phyloP scores from a whole-genome alignment of 2,329 filamentous ascomycete species.

The Fusarium nodosum region DNA sequence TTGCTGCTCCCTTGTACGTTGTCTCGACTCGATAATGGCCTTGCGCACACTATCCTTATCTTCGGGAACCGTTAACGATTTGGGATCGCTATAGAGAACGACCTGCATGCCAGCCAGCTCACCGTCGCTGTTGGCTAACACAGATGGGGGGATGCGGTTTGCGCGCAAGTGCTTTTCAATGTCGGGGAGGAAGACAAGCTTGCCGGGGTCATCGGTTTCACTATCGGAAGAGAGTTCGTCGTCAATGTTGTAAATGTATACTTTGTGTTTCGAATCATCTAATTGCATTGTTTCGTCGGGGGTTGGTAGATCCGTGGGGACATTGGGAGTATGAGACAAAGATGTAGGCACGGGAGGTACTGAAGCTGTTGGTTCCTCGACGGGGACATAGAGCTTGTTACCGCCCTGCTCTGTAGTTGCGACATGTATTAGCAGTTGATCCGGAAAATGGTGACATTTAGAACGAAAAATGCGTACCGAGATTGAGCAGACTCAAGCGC shows the following conservation, averaged over 20 bases:
- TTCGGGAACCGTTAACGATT: constrained; percentile 79
- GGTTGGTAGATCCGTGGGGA: constrained; percentile 37
- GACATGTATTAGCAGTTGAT: constrained; percentile 14
- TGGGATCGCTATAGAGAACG: constrained; percentile 86
- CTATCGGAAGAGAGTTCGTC: constrained; percentile 78
- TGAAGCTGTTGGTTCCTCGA: constrained; percentile 60
- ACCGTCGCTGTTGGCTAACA: constrained; percentile 71
- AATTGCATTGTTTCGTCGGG: constrained; percentile 79
- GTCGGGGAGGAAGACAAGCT: constrained; percentile 84
- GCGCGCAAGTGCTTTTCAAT: constrained; percentile 83
- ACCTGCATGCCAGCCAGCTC: constrained; percentile 76
- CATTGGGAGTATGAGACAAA: constrained; percentile 3
- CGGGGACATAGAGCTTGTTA: constrained; percentile 74
- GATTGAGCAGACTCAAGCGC: constrained; percentile 82
- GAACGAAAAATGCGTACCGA: constrained; percentile 69
- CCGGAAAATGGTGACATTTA: neutral
- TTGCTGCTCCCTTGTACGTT: constrained; percentile 73
- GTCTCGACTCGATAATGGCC: constrained; percentile 84
- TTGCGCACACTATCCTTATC: constrained; percentile 83
- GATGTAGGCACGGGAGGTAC: constrained; percentile 46
- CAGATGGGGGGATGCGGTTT: constrained; percentile 75
- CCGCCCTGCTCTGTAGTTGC: constrained; percentile 69
- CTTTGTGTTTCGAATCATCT: constrained; percentile 86
- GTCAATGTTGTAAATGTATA: constrained; percentile 93
- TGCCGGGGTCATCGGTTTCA: constrained; percentile 63